Conservation (phyloP, 176 grass and related monocot species). For the Bolboschoenus planiculmis region DNA sequence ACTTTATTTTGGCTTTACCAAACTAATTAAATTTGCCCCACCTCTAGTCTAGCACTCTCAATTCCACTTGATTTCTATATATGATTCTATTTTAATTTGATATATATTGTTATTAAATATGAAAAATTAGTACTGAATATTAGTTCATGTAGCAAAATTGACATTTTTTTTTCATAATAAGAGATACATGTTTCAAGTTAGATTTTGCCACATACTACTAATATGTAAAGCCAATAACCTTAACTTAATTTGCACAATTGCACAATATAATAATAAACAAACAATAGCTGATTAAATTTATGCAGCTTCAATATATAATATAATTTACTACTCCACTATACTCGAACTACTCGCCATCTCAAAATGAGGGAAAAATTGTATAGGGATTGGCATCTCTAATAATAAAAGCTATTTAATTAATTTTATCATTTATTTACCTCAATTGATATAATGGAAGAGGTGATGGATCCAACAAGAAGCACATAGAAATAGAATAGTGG, state of each 20-base stretch:
- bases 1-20: no score
- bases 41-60: no score
- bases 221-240: no score
- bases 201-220: no score
- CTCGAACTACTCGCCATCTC: not conserved
- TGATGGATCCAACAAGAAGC: slow-evolving; percentile 2
- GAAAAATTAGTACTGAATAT: not conserved
- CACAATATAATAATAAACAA: not conserved
- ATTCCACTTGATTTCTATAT: not conserved
- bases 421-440: slow-evolving; percentile 1
- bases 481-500: not conserved
- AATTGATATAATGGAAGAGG: not conserved
- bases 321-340: no score
- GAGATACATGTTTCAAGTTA: no score
- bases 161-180: not conserved
- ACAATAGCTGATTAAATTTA: not conserved
- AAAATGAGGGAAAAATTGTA: not conserved
- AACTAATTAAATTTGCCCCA: no score
- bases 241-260: not conserved
- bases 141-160: not conserved
- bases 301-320: not conserved
- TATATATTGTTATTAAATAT: not conserved
- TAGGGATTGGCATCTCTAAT: slow-evolving; percentile 14
- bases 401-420: not conserved
- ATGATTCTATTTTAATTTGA: not conserved